Percentiles rank a stretch among this genome's conserved stretches.
Conservation (phyloP, 2,329 filamentous ascomycete species). For the Nigrospora oryzae region DNA sequence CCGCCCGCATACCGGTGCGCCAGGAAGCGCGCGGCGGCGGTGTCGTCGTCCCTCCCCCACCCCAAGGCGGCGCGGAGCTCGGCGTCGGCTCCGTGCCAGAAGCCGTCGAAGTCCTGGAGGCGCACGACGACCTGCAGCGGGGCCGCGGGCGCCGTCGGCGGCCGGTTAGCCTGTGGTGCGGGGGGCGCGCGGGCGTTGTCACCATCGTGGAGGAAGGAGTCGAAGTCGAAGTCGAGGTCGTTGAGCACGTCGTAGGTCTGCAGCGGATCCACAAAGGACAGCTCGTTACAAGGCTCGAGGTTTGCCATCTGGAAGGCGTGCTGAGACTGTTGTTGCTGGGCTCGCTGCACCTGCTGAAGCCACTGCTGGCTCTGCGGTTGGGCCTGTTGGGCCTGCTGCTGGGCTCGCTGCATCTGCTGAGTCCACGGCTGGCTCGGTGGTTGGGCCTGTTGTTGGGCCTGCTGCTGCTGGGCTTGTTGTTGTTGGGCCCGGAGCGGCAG, state of each 20-base stretch:
- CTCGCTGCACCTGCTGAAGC: not conserved
- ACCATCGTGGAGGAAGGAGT: slow-evolving; percentile 1
- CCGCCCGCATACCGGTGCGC: not conserved
- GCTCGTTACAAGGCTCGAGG: no score
- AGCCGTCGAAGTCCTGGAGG: slow-evolving; percentile 48
- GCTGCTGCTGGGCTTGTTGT: no score
- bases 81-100: slow-evolving; percentile 31
- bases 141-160: slow-evolving; percentile 6
- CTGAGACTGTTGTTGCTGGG: not conserved
- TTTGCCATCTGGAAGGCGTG: no score
- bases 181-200: not conserved
- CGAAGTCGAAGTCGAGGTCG: slow-evolving; percentile 3
- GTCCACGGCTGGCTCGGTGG: no score
- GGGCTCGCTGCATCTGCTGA: no score
- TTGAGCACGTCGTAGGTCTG: slow-evolving; percentile 39
- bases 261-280: slow-evolving; percentile 39
- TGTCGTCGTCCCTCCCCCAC: no score
- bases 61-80: slow-evolving; percentile 19
- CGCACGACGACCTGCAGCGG: slow-evolving; percentile 36
- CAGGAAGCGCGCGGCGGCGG: slow-evolving; percentile 5
- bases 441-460: not conserved
- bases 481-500: no score
- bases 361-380: not conserved
- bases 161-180: no score
- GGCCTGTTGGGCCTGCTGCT: no score